A percentile compares a stretch with the other conserved stretches of the same genome.
Conservation (phyloP, 495 filamentous ascomycete genomes). For the Penicillium daleae region DNA sequence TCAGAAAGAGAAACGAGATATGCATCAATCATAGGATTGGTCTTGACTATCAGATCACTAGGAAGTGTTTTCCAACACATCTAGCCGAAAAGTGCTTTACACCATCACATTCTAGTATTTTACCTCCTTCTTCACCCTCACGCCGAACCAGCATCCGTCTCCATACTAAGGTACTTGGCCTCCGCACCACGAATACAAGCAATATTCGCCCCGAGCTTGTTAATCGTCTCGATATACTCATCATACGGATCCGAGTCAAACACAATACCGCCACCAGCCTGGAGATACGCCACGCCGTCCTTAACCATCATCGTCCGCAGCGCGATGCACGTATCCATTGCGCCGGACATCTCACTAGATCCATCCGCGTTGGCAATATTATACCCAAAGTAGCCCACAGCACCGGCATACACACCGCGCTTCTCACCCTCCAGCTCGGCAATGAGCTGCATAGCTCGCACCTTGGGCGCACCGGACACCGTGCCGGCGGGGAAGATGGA, state of each 20-base stretch:
- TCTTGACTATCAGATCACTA: conserved; percentile 15
- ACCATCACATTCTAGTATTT: not conserved
- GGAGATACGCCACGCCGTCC: conserved; percentile 86
- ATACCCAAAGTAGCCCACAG: conserved; percentile 77
- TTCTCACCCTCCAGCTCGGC: conserved; percentile 93
- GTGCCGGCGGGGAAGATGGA: conserved; percentile 96
- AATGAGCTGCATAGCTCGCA: conserved; percentile 95
- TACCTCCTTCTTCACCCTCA: not conserved
- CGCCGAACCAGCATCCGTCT: conserved; percentile 26
- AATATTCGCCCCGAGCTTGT: conserved; percentile 90
- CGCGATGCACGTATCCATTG: conserved; percentile 99
- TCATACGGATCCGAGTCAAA: conserved; percentile 94
- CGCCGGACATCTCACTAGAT: conserved; percentile 62
- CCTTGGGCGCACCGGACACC: conserved; percentile 92
- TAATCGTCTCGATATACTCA: conserved; percentile 96
- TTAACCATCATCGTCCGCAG: conserved; percentile 95
- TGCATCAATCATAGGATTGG: conserved; percentile 13
- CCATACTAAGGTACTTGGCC: conserved; percentile 64
- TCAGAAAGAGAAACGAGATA: conserved; percentile 11
- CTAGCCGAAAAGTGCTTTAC: not conserved
- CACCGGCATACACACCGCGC: conserved; percentile 94
- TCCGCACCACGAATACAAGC: conserved; percentile 85
- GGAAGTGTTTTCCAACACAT: conserved; percentile 11
- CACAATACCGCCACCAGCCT: conserved; percentile 96
- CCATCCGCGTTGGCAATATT: conserved; percentile 45